Evolutionary conservation across 2,329 filamentous ascomycete genomes (phyloP), one percentile per base, ranked within the genome.

Genomic region (Elsinoe perseae): DNA sequence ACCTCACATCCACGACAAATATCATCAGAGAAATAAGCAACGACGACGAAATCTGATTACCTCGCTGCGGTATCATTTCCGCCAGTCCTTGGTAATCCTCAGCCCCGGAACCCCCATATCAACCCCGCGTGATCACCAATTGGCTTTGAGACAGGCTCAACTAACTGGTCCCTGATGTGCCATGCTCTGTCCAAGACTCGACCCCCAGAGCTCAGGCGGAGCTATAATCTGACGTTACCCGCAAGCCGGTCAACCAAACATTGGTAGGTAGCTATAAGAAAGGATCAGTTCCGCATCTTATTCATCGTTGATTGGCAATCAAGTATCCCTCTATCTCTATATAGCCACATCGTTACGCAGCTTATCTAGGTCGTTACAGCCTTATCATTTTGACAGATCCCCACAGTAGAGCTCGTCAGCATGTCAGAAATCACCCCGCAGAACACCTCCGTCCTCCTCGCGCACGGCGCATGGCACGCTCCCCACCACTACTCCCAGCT

Each of bases 401-500:
- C n/a, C n/a, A 36, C 12, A 6, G 3, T 4, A 6, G n/a, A 14
- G 5, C 32, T 6, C 12, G 32, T 30, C n/a, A 23, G 21, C 10
- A 52, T 52, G 48, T 34, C 50, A 21, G 38, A 34, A 3, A 57
- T 57, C n/a, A 28, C 9, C n/a, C 34, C 38, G 12, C 16, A 34
- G 57, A 65, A 63, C 28, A 62, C 63, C 2, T 62, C 63, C 6
- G 60, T 68, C 54, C 34, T 66, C 44, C 40, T 68, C 28, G 58
- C 67, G 16, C 64, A 64, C 18, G 65, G 66, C 30, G 62, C 65
- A 3, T 69, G 64, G 61, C 65, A 68, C 43, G 56, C 50, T n/a
- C 55, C 58, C 12, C 18, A 52, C 8, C 58, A 58, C 56, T 67
- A 62, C 56, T 20, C 46, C 18, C 40, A 54, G 3, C 60, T 69